phyloP scores from a whole-genome alignment of 768 basidiomycete genomes.

The Termitomyces heimii region DNA sequence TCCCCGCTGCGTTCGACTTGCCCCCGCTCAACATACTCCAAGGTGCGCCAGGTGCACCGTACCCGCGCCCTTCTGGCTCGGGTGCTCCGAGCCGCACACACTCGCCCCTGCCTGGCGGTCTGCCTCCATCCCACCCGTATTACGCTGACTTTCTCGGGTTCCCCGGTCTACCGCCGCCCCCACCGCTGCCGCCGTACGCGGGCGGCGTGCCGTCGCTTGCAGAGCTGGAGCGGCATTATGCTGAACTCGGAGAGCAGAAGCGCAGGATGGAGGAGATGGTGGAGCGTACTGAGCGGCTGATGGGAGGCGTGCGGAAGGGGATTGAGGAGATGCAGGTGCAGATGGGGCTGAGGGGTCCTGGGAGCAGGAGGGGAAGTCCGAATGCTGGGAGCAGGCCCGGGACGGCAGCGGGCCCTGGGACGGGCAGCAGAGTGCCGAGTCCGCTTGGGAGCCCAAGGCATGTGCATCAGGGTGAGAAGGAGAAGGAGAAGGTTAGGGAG shows the following conservation, averaged over 20 bases:
- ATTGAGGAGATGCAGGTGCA: slow-evolving; percentile 66
- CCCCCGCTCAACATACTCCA: slow-evolving; percentile 41
- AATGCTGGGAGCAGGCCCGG: background rate
- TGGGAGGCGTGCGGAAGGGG: slow-evolving; percentile 65
- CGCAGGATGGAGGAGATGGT: slow-evolving; percentile 67
- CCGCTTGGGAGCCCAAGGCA: slow-evolving; percentile 11
- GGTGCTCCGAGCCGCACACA: slow-evolving; percentile 69
- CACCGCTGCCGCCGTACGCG: background rate
- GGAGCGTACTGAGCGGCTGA: slow-evolving; percentile 66
- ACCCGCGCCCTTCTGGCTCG: slow-evolving; percentile 36
- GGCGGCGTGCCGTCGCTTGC: slow-evolving; percentile 35
- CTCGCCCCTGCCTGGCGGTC: slow-evolving; percentile 36
- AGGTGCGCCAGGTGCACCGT: slow-evolving; percentile 19
- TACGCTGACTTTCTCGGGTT: slow-evolving; percentile 23
- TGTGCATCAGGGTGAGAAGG: background rate
- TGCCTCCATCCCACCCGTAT: slow-evolving; percentile 20
- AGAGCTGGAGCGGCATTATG: slow-evolving; percentile 72
- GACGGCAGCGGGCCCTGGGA: background rate
- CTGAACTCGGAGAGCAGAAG: slow-evolving; percentile 57
- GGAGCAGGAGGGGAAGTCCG: slow-evolving; percentile 20
- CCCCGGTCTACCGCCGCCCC: background rate
- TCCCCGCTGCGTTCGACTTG: slow-evolving; percentile 49
- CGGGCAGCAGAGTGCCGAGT: slow-evolving; percentile 8
- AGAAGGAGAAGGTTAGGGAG: background rate
- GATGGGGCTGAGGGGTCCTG: slow-evolving; percentile 21